A percentile compares a stretch with the other conserved stretches of the same genome.
Evolutionary conservation across 2,329 filamentous ascomycete genomes (phyloP).

Genomic region (Corniculantispora saksenae): DNA sequence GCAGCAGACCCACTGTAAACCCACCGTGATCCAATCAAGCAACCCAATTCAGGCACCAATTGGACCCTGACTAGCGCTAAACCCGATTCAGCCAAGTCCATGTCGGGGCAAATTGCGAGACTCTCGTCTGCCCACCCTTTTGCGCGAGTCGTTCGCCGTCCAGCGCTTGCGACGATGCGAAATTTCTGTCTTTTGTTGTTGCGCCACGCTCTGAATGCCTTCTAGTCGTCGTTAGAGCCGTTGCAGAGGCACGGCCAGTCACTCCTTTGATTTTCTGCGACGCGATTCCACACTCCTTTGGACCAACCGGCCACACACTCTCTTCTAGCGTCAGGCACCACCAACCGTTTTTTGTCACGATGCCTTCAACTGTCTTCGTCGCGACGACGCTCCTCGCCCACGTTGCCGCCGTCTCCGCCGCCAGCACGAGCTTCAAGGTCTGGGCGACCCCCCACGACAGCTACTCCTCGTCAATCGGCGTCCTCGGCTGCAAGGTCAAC

Average conservation of each 20-base stretch:
- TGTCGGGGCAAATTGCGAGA: not conserved
- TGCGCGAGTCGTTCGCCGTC: not conserved
- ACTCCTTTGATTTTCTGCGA: not conserved
- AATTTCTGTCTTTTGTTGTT: not conserved
- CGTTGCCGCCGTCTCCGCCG: conserved; percentile 5
- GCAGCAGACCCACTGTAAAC: not conserved
- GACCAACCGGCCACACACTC: too few relatives aligned
- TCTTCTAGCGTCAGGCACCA: too few relatives aligned
- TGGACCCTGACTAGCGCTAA: conserved; percentile 3
- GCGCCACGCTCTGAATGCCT: not conserved
- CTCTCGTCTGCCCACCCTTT: not conserved
- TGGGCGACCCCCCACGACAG: conserved; percentile 48
- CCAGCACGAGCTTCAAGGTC: conserved; percentile 20
- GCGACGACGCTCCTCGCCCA: not conserved
- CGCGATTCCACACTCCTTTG: not conserved
- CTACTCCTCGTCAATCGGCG: conserved; percentile 51
- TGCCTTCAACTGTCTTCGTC: not conserved
- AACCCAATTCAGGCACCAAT: not conserved
- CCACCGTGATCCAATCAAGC: not conserved
- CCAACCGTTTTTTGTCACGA: not conserved
- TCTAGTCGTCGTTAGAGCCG: not conserved
- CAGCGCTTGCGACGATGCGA: not conserved
- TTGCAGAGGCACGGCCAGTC: conserved; percentile 9
- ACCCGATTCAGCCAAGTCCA: not conserved
- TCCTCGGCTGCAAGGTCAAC: conserved; percentile 54